Evolutionary conservation across 177 flowering plant genomes (phyloP), one percentile per base, ranked within the genome.

Genomic region (Vitis hybrid): DNA sequence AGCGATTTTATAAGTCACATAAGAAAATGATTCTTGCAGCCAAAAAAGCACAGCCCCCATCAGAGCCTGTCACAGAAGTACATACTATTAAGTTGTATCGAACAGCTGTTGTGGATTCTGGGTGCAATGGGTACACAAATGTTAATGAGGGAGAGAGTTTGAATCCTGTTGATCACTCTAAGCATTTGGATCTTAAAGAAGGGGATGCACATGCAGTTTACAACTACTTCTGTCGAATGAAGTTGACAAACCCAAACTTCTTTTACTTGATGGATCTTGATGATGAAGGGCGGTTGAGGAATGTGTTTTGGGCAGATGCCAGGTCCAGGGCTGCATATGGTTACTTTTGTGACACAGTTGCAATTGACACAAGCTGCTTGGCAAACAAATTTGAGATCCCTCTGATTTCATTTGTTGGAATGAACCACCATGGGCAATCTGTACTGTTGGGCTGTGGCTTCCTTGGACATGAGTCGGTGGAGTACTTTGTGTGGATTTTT

Each of bases 1-100:
- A 73, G 60, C 69, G 79, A 31, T 80, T 84, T 53, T 82, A 78
- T n/a, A 84, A 80, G 68, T 84, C 87, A 0, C 85, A 84, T 64
- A 84, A 82, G 50, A 80, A 68, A 19, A 74, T 78, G 79, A 71
- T 73, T 69, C 62, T 78, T 69, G 83, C 82, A 55, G 79, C 79
- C 55, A 71, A 71, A 62, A 74, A 75, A 33, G 78, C 72, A 29
- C 74, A 69, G 26, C 75, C 73, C 31, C 72, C 64, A 45, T 62
- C 70, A 45, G 73, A 57, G 55, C 80, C 79, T 58, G 78, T 73
- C 3, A 75, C 67, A 13, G 81, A 80, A 77, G 67, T 80, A 61
- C 82, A 72, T 68, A 82, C 78, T 3, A 82, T 80, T 10, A 82
- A 72, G 74, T 66, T 80, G 74, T 79, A 79, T 66, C 71, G 78